Evolutionary conservation across 805 yeast species (phyloP), one percentile per base, ranked within the genome.

Genomic region (Saccharomycopsis lassenensis): DNA sequence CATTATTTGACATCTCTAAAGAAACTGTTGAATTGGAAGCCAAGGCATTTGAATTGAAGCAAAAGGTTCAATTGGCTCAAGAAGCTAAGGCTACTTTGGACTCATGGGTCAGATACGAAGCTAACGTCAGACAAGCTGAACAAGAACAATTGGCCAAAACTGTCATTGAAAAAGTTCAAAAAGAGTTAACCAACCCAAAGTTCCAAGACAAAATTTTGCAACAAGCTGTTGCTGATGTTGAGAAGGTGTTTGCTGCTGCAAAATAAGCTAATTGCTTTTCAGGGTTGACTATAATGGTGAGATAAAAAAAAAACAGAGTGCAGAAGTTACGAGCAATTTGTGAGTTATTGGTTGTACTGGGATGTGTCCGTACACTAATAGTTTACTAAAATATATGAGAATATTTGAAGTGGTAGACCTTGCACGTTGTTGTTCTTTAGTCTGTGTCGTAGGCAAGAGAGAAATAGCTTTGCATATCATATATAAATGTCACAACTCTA

Each of bases 91-190:
- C 91, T 40, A 94, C 89, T 44, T 76, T 91, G 58, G 98, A 91
- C 67, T 85, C 97, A 11, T 91, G 98, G 98, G 96, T 87, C 53
- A 84, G 97, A 75, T 83, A 82, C 65, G 98, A 91, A 71, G 80
- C 84, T 50, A 86, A 85, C 59, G 91, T 87, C 50, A 89, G 96
- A 70, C 94, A 85, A 70, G 66, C 76, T 57, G 94, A 91, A 72
- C 98, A 91, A 72, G 73, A 77, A 63, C 95, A 84, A 63, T 77
- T 91, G 54, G 76, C 93, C 50, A 66, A 81, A 56, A 55, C 86
- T 41, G 95, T 91, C 48, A 82, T 86, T 58, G 67, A 86, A 37
- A 86, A 84, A 69, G 91, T 89, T 54, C 76, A 83, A 70, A 65
- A 78, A 61, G 91, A 85, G 65, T 63, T 91, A 51, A 63, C 69